These are phyloP conservation scores for Myotisia sp. DNA, from an alignment of 2,329 filamentous ascomycete genomes.

Conservation along the genomic window DNA sequence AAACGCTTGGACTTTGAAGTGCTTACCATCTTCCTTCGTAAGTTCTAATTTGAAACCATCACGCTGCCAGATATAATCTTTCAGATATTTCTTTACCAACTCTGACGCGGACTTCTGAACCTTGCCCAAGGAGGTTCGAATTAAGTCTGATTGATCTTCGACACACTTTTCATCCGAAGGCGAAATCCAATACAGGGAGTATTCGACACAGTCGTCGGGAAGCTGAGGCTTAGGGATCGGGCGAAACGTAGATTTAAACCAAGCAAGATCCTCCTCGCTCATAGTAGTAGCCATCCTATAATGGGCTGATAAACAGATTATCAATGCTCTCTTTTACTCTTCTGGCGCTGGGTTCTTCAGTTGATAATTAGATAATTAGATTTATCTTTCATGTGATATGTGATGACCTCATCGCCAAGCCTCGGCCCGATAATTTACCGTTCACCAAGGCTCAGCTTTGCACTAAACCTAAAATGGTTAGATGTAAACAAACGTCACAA, in stretches of 20 bases:
- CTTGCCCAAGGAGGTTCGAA: slow-evolving; percentile 50
- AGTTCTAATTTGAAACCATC: slow-evolving; percentile 61
- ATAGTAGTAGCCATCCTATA: too few species aligned
- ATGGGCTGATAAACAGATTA: too few species aligned
- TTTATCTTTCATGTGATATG: slow-evolving; percentile 1
- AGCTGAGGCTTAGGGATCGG: slow-evolving; percentile 51
- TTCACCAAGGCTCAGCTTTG: too few species aligned
- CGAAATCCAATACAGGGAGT: slow-evolving; percentile 61
- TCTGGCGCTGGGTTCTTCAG: slow-evolving; percentile 5
- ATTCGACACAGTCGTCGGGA: slow-evolving; percentile 75
- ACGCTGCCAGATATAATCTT: slow-evolving; percentile 89
- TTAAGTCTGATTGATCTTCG: slow-evolving; percentile 31
- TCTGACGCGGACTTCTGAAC: slow-evolving; percentile 55
- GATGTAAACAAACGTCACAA: slow-evolving; percentile 27
- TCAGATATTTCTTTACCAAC: slow-evolving; percentile 51
- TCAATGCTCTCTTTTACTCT: neutral
- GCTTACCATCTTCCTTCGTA: slow-evolving; percentile 45
- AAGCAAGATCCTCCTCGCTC: slow-evolving; percentile 45
- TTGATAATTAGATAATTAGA: slow-evolving; percentile 9
- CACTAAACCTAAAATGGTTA: slow-evolving; percentile 24
- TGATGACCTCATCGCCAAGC: slow-evolving; percentile 23
- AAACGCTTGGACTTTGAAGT: neutral
- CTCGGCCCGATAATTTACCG: slow-evolving; percentile 7
- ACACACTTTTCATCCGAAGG: slow-evolving; percentile 39
- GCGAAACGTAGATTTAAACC: slow-evolving; percentile 51